Conservation (phyloP, 148 eudicot genomes). For the Mesembryanthemum crystallinum region DNA sequence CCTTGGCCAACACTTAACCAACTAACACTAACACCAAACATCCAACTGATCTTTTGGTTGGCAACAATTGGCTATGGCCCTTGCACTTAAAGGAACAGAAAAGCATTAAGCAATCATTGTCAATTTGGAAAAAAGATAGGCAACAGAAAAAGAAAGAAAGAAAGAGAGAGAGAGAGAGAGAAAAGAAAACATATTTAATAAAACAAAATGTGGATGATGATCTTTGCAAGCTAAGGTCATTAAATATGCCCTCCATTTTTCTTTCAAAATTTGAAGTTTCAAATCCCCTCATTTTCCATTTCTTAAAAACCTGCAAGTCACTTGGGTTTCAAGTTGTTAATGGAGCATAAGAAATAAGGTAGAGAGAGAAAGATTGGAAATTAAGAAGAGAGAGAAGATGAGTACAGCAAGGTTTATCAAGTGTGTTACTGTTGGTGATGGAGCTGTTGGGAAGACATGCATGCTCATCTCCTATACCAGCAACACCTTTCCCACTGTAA, state of each 20-base stretch:
- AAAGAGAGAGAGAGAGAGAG: no score
- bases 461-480: slow-evolving; percentile 14
- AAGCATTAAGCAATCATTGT: slow-evolving; percentile 9
- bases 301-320: not conserved
- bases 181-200: no score
- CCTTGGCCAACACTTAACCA: slow-evolving; percentile 16
- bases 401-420: slow-evolving; percentile 14
- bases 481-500: slow-evolving; percentile 15
- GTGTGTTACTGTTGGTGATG: slow-evolving; percentile 20
- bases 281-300: not conserved
- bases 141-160: not conserved
- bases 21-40: slow-evolving; percentile 11
- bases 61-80: not conserved
- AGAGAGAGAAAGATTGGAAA: not conserved
- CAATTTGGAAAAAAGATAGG: slow-evolving; percentile 1
- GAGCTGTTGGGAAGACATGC: slow-evolving; percentile 23
- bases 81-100: slow-evolving; percentile 15
- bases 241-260: slow-evolving; percentile 11
- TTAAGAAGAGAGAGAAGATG: not conserved
- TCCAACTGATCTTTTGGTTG: slow-evolving; percentile 1
- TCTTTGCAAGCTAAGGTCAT: slow-evolving; percentile 1
- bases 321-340: not conserved
- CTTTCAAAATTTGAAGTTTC: not conserved
- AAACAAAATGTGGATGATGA: not conserved
- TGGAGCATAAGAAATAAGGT: not conserved